A percentile compares a stretch with the other conserved stretches of the same genome.
Conservation (phyloP, 2,329 filamentous ascomycete species). For the Aureobasidium namibiae region DNA sequence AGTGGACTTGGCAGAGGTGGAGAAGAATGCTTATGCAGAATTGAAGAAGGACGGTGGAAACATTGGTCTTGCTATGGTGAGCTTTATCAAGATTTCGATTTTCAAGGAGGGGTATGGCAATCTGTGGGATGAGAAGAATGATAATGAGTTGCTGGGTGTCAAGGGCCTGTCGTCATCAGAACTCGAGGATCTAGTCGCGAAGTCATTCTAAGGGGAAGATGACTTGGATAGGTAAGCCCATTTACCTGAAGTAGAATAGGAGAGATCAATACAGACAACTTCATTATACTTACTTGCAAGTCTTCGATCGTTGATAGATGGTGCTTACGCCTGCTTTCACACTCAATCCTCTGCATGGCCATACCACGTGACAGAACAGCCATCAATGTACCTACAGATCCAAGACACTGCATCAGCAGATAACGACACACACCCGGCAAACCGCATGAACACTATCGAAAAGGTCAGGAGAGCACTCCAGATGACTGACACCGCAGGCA, state of each 20-base stretch:
- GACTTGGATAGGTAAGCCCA: background rate
- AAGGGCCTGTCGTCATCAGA: constrained; percentile 23
- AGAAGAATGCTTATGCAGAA: constrained; percentile 23
- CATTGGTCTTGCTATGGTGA: constrained; percentile 19
- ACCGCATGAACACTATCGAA: background rate
- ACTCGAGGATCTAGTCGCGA: constrained; percentile 22
- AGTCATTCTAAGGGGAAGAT: constrained; percentile 1
- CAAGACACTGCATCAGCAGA: constrained; percentile 6
- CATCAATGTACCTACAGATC: background rate
- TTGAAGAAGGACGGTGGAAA: constrained; percentile 20
- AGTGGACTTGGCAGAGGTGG: constrained; percentile 23
- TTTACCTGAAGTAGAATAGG: background rate
- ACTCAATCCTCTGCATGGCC: too few relatives aligned
- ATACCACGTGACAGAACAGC: too few relatives aligned
- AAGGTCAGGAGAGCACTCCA: background rate
- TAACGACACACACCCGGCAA: background rate
- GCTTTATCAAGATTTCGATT: constrained; percentile 23
- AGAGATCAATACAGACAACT: background rate
- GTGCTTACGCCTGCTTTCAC: background rate
- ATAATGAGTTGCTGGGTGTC: constrained; percentile 31
- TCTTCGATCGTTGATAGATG: background rate
- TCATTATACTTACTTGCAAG: background rate
- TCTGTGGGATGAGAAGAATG: constrained; percentile 23
- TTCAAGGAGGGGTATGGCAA: constrained; percentile 26
- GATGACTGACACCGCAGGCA: background rate